Base-by-base conservation (phyloP, 805 yeast genomes). In the Saccharomycopsis sp. region DNA sequence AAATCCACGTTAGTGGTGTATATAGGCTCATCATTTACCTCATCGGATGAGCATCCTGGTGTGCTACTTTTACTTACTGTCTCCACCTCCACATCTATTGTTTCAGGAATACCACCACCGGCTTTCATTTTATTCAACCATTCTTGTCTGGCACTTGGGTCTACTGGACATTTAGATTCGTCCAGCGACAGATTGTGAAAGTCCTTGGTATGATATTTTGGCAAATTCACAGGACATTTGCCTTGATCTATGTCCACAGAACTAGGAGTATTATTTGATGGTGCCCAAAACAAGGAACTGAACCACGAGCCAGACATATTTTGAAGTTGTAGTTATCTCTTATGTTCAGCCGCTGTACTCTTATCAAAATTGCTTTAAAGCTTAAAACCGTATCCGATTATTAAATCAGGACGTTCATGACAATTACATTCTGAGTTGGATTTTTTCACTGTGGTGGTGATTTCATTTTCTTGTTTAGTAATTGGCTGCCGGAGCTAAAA, bases 161-260 rank as follows among this genome's bases (percentile, higher is more conserved):
- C 87, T 20, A 87, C 91, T 0, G 92, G 92, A 65, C 92, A 87
- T n/a, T n/a, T 20, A 59, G 73, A 75, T 8, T 70, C 77, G 18
- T 64, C 66, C 2, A 62, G 59, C 20, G 50, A 51, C 20, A 65
- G 34, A 12, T 41, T 46, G 37, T 56, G 34, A 61, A 44, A 53
- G 9, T 29, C 37, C 12, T 29, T 29, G 12, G 9, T 29, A 12
- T 29, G 37, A 29, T 29, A 29, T 29, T 5, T 7, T 54, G 21
- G 51, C 52, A 55, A 16, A 24, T 64, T 58, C 18, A 63, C 58
- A 5, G 69, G 65, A 59, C 61, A 63, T 29, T 64, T 65, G 16
- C 64, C 61, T 1, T 37, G 18, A 12, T 52, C 21, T 16, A 47
- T 23, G 47, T 52, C 51, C 57, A 47, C 37, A 7, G n/a, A 14